Evolutionary conservation across 805 yeast genomes (phyloP).

Genomic region (Yueomyces sp.): DNA sequence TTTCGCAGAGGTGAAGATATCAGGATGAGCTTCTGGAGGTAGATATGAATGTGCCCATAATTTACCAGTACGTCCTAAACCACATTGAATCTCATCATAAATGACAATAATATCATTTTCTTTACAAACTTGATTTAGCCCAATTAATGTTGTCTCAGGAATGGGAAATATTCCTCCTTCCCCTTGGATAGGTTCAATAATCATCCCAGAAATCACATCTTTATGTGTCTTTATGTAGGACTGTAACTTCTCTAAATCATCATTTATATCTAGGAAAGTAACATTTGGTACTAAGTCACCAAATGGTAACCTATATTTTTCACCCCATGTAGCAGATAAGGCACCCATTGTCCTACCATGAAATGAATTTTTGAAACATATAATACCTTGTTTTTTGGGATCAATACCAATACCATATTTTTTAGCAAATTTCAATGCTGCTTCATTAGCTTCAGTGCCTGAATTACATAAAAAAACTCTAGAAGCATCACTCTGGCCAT

Average conservation of each 20-base stretch:
- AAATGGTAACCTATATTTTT: conserved; percentile 86
- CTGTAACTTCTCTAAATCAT: conserved; percentile 18
- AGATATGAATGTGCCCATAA: conserved; percentile 83
- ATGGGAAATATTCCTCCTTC: conserved; percentile 87
- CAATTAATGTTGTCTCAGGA: conserved; percentile 46
- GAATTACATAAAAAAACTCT: conserved; percentile 60
- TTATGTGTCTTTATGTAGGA: conserved; percentile 9
- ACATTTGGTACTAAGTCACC: conserved; percentile 88
- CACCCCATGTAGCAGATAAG: conserved; percentile 80
- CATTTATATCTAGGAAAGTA: conserved; percentile 26
- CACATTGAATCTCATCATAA: conserved; percentile 95
- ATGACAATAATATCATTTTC: conserved; percentile 64
- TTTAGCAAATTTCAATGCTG: conserved; percentile 67
- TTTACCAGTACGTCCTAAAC: conserved; percentile 83
- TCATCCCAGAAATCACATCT: conserved; percentile 64
- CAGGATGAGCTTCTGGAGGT: conserved; percentile 81
- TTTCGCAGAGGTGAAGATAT: conserved; percentile 86
- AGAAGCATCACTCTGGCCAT: conserved; percentile 73
- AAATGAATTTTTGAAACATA: conserved; percentile 81
- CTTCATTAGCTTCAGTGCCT: conserved; percentile 74
- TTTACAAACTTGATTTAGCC: conserved; percentile 53
- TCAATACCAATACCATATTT: conserved; percentile 54
- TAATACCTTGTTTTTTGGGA: conserved; percentile 54
- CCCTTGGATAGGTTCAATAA: conserved; percentile 95
- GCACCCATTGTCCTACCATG: conserved; percentile 97